Conservation (phyloP, 2,329 filamentous ascomycete genomes). For the Aureobasidium sp. region DNA sequence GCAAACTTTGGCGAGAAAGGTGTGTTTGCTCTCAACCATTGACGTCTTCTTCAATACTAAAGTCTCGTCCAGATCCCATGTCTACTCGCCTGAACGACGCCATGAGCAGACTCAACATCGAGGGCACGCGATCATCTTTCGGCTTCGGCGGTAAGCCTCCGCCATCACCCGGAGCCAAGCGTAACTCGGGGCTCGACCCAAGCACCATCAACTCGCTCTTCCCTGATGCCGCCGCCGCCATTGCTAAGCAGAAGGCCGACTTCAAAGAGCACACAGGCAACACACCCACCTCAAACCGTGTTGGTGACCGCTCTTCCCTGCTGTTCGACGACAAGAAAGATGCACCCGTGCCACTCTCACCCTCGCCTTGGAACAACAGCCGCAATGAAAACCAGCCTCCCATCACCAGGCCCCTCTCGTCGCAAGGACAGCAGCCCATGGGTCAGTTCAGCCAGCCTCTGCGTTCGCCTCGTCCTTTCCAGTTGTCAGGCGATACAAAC, state of each 20-base stretch:
- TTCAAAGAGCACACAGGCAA: slow-evolving; percentile 94
- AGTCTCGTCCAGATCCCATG: slow-evolving; percentile 69
- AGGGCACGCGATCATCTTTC: slow-evolving; percentile 79
- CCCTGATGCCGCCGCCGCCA: slow-evolving; percentile 94
- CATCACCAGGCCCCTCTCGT: slow-evolving; percentile 65
- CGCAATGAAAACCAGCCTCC: slow-evolving; percentile 45
- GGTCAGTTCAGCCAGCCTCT: slow-evolving; percentile 89
- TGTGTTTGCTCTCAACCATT: slow-evolving; percentile 44
- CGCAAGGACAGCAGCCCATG: slow-evolving; percentile 64
- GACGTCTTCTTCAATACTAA: slow-evolving; percentile 3
- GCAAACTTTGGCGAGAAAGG: slow-evolving; percentile 92
- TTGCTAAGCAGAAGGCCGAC: slow-evolving; percentile 95
- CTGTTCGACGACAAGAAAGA: slow-evolving; percentile 64
- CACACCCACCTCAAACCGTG: slow-evolving; percentile 78
- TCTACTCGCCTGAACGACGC: slow-evolving; percentile 91
- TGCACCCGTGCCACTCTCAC: slow-evolving; percentile 56
- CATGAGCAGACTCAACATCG: slow-evolving; percentile 89
- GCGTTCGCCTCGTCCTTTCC: slow-evolving; percentile 69
- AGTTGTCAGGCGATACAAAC: slow-evolving; percentile 58
- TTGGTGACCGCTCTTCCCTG: slow-evolving; percentile 70
- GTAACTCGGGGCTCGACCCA: slow-evolving; percentile 88
- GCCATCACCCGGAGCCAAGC: slow-evolving; percentile 71
- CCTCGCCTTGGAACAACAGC: slow-evolving; percentile 70
- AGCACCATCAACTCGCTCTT: slow-evolving; percentile 98
- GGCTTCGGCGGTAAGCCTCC: slow-evolving; percentile 59